Percentiles rank a stretch among this genome's conserved stretches.
phyloP scores from a whole-genome alignment of 305 asterid genomes.

The Fraxinus nigra region DNA sequence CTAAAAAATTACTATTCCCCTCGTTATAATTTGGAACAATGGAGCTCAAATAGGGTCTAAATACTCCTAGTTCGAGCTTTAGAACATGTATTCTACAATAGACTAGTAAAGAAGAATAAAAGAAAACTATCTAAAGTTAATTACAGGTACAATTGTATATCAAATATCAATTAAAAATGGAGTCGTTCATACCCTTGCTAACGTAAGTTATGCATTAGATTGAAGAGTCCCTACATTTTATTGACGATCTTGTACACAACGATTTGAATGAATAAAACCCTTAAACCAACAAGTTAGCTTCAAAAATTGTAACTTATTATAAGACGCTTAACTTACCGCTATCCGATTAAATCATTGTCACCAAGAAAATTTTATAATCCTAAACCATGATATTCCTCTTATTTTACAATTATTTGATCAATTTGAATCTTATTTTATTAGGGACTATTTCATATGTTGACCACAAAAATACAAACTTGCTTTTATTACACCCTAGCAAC shows the following conservation, averaged over 20 bases:
- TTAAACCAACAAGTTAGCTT: no score
- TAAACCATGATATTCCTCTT: neutral
- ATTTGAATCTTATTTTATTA: neutral
- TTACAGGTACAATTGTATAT: neutral
- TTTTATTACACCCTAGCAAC: conserved; percentile 38
- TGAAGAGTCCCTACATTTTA: neutral
- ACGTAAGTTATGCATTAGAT: neutral
- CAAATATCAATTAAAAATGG: neutral
- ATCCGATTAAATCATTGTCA: neutral
- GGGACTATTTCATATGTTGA: neutral
- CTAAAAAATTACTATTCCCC: no score
- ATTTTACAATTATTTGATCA: neutral
- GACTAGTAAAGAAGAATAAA: neutral
- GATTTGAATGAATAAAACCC: no score
- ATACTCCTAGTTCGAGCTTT: neutral
- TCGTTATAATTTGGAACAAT: no score
- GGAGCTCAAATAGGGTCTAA: no score
- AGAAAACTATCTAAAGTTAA: neutral
- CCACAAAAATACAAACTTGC: conserved; percentile 21
- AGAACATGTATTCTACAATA: neutral
- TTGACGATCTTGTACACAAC: no score
- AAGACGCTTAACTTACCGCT: neutral
- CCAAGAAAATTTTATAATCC: neutral
- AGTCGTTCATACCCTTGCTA: neutral
- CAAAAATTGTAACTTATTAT: neutral